Evolutionary conservation across 805 yeast genomes (phyloP).

Genomic region (Cyberlindnera meyerae): DNA sequence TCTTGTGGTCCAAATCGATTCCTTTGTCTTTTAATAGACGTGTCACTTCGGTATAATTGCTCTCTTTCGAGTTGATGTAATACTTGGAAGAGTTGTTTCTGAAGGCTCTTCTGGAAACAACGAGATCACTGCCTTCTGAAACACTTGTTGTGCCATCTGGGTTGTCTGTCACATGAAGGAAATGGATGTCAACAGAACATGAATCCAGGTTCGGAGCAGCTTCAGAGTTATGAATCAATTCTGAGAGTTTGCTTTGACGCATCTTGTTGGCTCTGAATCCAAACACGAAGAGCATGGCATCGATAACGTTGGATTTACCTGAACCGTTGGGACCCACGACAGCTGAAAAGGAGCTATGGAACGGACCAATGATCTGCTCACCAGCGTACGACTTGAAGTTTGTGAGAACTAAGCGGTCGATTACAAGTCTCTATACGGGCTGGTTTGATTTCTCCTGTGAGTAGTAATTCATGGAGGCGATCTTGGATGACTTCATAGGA

Average conservation of each 20-base stretch:
- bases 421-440: constrained; percentile 60
- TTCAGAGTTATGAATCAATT: constrained; percentile 88
- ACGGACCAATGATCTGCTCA: constrained; percentile 87
- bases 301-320: constrained; percentile 96
- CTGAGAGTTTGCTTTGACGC: constrained; percentile 94
- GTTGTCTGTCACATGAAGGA: constrained; percentile 68
- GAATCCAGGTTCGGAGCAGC: constrained; percentile 56
- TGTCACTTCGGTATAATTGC: constrained; percentile 78
- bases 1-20: constrained; percentile 88
- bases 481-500: constrained; percentile 33
- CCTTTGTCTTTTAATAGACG: constrained; percentile 71
- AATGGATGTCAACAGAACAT: constrained; percentile 90
- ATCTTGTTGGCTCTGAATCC: constrained; percentile 95
- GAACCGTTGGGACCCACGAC: constrained; percentile 99
- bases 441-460: constrained; percentile 26
- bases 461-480: constrained; percentile 26
- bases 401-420: constrained; percentile 64
- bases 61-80: constrained; percentile 61
- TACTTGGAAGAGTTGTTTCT: constrained; percentile 75
- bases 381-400: constrained; percentile 98
- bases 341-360: constrained; percentile 88
- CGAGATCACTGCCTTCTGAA: constrained; percentile 48
- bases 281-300: constrained; percentile 91
- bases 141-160: constrained; percentile 39
- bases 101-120: constrained; percentile 77